These are phyloP conservation scores for Galerina marginata DNA, from an alignment of 768 basidiomycete species.

Conservation along the genomic window DNA sequence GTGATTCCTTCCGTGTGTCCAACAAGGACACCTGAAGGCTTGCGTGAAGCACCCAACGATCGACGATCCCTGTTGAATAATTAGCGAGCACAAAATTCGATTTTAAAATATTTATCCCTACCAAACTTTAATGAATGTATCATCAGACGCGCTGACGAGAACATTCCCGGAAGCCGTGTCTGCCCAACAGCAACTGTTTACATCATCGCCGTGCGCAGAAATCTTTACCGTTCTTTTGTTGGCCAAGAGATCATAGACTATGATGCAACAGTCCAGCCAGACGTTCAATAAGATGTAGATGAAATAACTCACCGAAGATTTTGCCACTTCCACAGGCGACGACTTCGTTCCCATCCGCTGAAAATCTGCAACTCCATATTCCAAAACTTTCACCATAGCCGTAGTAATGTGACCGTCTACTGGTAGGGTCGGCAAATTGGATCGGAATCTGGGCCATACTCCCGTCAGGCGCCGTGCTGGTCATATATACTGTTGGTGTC, in stretches of 20 bases:
- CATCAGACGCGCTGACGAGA: slow-evolving; percentile 94
- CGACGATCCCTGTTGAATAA: slow-evolving; percentile 53
- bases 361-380: slow-evolving; percentile 95
- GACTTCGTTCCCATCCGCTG: slow-evolving; percentile 94
- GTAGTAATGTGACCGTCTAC: slow-evolving; percentile 37
- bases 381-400: slow-evolving; percentile 59
- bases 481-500: slow-evolving; percentile 78
- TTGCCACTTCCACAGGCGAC: slow-evolving; percentile 90
- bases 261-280: neutral
- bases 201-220: slow-evolving; percentile 85
- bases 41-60: slow-evolving; percentile 58
- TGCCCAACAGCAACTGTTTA: slow-evolving; percentile 97
- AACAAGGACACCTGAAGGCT: slow-evolving; percentile 91
- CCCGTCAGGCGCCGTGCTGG: slow-evolving; percentile 64
- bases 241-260: slow-evolving; percentile 91
- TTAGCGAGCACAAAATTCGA: slow-evolving; percentile 38
- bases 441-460: slow-evolving; percentile 68
- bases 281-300: slow-evolving; percentile 6
- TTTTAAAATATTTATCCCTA: slow-evolving; percentile 48
- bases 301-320: slow-evolving; percentile 58
- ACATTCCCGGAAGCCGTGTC: slow-evolving; percentile 93
- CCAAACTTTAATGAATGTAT: slow-evolving; percentile 96
- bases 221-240: slow-evolving; percentile 84
- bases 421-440: slow-evolving; percentile 54
- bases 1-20: slow-evolving; percentile 98